phyloP scores from a whole-genome alignment of 371 early-diverging fungal genomes.

The Rozella allomycis region DNA sequence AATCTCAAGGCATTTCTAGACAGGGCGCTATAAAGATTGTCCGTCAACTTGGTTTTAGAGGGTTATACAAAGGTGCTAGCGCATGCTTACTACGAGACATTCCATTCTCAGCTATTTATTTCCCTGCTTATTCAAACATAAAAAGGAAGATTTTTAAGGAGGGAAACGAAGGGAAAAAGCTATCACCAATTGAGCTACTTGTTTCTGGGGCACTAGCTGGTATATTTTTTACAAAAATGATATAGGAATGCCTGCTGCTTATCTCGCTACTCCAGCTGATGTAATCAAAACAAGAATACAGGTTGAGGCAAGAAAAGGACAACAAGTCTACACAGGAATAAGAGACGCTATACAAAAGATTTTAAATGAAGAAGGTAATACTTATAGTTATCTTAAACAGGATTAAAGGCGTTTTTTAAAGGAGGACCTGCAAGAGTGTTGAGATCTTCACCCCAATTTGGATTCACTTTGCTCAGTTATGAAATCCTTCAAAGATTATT shows the following conservation, averaged over 20 bases:
- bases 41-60: slow-evolving; percentile 65
- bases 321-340: slow-evolving; percentile 67
- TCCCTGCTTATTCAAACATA: slow-evolving; percentile 79
- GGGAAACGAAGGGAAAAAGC: slow-evolving; percentile 44
- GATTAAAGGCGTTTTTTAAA: slow-evolving; percentile 79
- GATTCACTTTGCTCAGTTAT: slow-evolving; percentile 77
- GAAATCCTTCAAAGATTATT: slow-evolving; percentile 46
- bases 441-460: slow-evolving; percentile 84
- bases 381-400: too few relatives aligned
- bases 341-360: slow-evolving; percentile 68
- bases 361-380: slow-evolving; percentile 75
- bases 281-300: slow-evolving; percentile 95
- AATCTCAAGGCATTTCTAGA: slow-evolving; percentile 20
- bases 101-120: slow-evolving; percentile 90
- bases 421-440: slow-evolving; percentile 66
- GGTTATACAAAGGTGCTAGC: slow-evolving; percentile 80
- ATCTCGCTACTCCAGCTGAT: slow-evolving; percentile 89
- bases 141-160: slow-evolving; percentile 67
- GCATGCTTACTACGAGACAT: slow-evolving; percentile 88
- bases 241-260: slow-evolving; percentile 95
- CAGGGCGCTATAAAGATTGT: slow-evolving; percentile 70
- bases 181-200: slow-evolving; percentile 52
- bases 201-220: slow-evolving; percentile 82
- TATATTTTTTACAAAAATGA: too few relatives aligned
- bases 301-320: slow-evolving; percentile 71